Percentiles rank a stretch among this genome's conserved stretches.
Evolutionary conservation across 257 asterid species (phyloP).

Genomic region (Schizonepeta tenuifolia): DNA sequence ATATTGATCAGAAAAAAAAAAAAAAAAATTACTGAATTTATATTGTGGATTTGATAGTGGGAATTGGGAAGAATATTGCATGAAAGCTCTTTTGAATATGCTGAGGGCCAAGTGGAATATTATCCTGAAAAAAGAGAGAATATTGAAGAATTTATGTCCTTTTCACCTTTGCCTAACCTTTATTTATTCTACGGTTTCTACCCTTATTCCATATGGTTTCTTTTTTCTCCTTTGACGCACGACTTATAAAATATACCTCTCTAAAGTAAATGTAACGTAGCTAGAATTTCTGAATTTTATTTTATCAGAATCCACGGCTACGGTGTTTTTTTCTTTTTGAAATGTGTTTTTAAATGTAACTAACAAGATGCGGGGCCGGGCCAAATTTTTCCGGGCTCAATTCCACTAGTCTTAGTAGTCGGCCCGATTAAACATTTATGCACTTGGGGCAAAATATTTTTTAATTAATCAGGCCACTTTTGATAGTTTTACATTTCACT

Average conservation of each 20-base stretch:
- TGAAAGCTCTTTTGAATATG: slow-evolving; percentile 34
- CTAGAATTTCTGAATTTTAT: neutral
- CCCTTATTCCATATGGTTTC: neutral
- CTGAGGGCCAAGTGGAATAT: slow-evolving; percentile 43
- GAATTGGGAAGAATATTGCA: slow-evolving; percentile 43
- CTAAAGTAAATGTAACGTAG: neutral
- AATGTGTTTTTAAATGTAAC: too few species aligned
- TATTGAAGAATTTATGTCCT: neutral
- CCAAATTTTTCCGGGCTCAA: too few species aligned
- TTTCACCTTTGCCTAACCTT: slow-evolving; percentile 33
- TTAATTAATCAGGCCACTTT: too few species aligned
- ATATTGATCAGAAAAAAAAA: too few species aligned
- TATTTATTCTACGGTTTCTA: slow-evolving; percentile 33
- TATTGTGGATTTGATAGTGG: neutral
- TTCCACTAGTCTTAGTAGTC: too few species aligned
- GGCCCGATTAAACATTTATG: too few species aligned
- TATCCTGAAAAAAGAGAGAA: slow-evolving; percentile 14
- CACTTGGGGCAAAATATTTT: too few species aligned
- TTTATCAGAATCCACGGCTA: neutral
- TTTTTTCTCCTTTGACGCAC: neutral
- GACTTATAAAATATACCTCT: neutral
- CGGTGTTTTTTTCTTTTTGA: too few species aligned
- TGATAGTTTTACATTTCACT: too few species aligned
- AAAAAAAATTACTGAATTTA: neutral
- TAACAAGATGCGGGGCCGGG: too few species aligned